phyloP scores from a whole-genome alignment of 129 eudicot genomes.

The Dittrichia graveolens region DNA sequence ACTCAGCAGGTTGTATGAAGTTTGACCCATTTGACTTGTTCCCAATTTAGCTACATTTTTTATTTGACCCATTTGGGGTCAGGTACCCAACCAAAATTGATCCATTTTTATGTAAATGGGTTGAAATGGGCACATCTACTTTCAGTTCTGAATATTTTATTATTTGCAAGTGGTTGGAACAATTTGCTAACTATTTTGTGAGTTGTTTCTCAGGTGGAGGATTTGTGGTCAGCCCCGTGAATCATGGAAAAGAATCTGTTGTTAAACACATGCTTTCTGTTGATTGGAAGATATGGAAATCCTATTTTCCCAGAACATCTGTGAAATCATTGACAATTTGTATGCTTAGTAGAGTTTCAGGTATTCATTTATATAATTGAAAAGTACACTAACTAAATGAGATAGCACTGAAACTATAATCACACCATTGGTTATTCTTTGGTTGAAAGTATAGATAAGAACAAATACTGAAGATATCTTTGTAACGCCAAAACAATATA shows the following conservation, averaged over 20 bases:
- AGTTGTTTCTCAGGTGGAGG: constrained; percentile 66
- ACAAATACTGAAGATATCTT: not conserved
- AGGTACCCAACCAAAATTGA: not conserved
- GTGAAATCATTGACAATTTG: constrained; percentile 62
- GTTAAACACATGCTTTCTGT: constrained; percentile 93
- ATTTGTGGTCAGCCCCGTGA: constrained; percentile 60
- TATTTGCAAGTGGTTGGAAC: not conserved
- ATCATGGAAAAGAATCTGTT: constrained; percentile 67
- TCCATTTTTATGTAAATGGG: not conserved
- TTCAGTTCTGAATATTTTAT: constrained; percentile 5
- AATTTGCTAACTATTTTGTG: not conserved
- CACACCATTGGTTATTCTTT: not conserved
- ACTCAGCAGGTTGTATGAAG: too few species aligned
- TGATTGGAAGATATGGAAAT: constrained; percentile 79
- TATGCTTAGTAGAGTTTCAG: constrained; percentile 81
- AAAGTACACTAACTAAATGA: too few species aligned
- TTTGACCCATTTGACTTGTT: too few species aligned
- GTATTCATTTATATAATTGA: constrained; percentile 25
- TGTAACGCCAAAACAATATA: not conserved
- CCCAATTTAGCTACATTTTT: not conserved
- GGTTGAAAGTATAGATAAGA: not conserved
- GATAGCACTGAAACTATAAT: too few species aligned
- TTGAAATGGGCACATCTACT: not conserved
- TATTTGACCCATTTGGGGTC: not conserved
- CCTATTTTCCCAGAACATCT: constrained; percentile 49